Conservation (phyloP, 140 eudicot genomes). For the Oenanthe javanica region DNA sequence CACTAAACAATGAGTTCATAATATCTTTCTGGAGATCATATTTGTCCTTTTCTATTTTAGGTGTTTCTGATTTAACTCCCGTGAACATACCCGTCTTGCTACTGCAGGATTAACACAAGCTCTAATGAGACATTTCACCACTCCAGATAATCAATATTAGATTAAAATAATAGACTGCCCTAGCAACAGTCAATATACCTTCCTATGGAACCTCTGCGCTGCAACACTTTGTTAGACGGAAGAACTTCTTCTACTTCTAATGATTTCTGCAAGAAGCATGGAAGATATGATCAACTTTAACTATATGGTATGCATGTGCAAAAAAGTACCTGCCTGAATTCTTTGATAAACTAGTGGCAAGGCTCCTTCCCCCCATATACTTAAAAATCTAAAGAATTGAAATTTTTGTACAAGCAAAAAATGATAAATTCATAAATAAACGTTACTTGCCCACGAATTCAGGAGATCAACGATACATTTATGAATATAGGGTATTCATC, state of each 20-base stretch:
- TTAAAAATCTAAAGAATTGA: neutral
- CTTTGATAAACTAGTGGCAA: neutral
- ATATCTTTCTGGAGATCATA: constrained; percentile 50
- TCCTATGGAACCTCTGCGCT: constrained; percentile 11
- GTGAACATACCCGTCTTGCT: constrained; percentile 1
- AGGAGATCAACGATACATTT: neutral
- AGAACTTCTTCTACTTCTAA: constrained; percentile 11
- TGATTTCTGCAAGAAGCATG: constrained; percentile 10
- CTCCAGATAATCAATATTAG: neutral
- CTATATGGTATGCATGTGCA: neutral
- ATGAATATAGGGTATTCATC: neutral
- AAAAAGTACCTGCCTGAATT: neutral
- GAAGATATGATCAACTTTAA: constrained; percentile 6
- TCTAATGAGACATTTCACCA: constrained; percentile 10
- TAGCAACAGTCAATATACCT: constrained; percentile 23
- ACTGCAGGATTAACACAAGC: constrained; percentile 15
- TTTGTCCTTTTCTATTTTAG: constrained; percentile 8
- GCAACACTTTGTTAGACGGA: constrained; percentile 15
- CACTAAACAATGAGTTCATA: constrained; percentile 41
- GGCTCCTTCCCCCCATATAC: neutral
- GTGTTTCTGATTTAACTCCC: constrained; percentile 3
- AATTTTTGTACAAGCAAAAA: neutral
- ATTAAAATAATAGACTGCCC: neutral
- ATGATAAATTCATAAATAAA: no score
- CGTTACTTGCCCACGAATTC: neutral